Base-by-base conservation (phyloP, 2,329 filamentous ascomycete species). In the Exophiala calicioides region DNA sequence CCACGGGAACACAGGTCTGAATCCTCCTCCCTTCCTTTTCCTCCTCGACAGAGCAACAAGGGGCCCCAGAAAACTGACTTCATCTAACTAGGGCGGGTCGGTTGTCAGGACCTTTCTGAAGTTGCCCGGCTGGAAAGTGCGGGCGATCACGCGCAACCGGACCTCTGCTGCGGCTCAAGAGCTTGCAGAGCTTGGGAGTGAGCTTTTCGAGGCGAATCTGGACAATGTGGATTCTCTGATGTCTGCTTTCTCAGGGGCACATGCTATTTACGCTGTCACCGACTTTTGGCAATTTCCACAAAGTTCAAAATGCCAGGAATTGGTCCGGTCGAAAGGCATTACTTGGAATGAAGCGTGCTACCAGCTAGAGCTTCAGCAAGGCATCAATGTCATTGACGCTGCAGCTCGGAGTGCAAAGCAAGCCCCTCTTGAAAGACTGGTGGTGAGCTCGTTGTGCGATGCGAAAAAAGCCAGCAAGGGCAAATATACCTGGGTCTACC, bases 71-170 rank as follows among this genome's bases (percentile, higher is more conserved):
- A n/a, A n/a, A n/a, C n/a, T n/a, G n/a, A n/a, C n/a, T n/a, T n/a
- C n/a, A n/a, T n/a, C n/a, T n/a, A n/a, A n/a, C n/a, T n/a, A 85
- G 65, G 81, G 81, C 37, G 75, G 77, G 52, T 78, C 76, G 6
- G 70, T 83, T 34, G 73, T 79, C 39, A 62, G 67, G 23, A 57
- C 60, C 29, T 60, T 78, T 13, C 67, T 76, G 8, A 53, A 60
- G 18, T 65, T 69, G 57, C 62, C 74, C 0, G 64, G 71, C 36
- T 82, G 73, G 68, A 60, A 66, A 4, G 66, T 84, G 29, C 76
- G 80, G 21, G 81, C 69, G 35, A 68, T 84, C 15, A 80, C 80
- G 2, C 76, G 81, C 35, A 68, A 79, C 47, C 51, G 65, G 2
- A 60, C 62, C 9, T 73, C 70, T 36, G 56, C 71, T 0, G 67